Evolutionary conservation across 495 filamentous ascomycete genomes (phyloP), one percentile per base, ranked within the genome.

Genomic region (Neurospora sp.): DNA sequence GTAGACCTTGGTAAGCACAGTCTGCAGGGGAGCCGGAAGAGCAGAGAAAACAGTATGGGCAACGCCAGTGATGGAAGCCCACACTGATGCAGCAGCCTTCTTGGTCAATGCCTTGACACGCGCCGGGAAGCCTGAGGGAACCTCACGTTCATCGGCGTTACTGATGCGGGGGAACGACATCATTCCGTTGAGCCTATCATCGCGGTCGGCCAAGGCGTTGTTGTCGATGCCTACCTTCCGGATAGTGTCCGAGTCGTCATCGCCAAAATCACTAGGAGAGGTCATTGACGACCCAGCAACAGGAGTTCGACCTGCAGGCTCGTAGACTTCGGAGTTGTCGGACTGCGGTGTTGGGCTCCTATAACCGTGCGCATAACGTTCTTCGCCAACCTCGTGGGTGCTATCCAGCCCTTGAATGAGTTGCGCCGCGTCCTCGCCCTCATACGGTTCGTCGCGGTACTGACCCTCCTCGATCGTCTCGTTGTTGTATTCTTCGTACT

Each of bases 391-490:
- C 42, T 79, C 80, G 3, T 83, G 69, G 38, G 75, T 77, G 27
- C 80, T 81, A 71, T 81, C 78, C 68, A 74, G 75, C 70, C 70
- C 75, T 70, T 76, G 71, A 16, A 78, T 68, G 27, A 79, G 74
- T 5, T 75, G 75, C 20, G 83, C 75, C 10, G 75, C 71, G 7
- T 81, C 78, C 14, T 69, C 72, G 6, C 74, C 75, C 22, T 76
- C 83, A 1, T 84, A 82, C 5, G 85, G 85, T 41, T 90, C 87
- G 74, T 92, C 91, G 72, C 82, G 85, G 81, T 94, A 94, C 75
- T 87, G 86, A 35, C 92, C 92, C 74, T 90, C 88, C 79, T 94
- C 91, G 18, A 90, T 82, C 5, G 81, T 79, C 45, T 87, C 85
- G 22, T 86, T 79, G 16, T 83, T 84, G 61, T 88, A 86, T 45